Evolutionary conservation across 2,329 filamentous ascomycete species (phyloP).

Genomic region (Cercospora janseana): DNA sequence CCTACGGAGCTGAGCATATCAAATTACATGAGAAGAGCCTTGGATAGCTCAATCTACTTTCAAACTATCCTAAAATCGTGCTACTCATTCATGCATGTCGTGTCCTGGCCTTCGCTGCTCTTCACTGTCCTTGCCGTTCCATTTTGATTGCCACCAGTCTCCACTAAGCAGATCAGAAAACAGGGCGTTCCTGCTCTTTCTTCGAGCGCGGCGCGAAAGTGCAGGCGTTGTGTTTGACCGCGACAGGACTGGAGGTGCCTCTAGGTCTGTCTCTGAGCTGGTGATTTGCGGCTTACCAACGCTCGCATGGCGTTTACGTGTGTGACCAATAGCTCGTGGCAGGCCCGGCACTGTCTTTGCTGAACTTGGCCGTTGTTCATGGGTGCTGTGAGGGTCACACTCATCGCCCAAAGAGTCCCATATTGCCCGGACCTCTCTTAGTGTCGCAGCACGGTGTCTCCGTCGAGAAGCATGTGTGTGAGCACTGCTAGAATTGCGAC

Average conservation of each 20-base stretch:
- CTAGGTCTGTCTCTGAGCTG: not conserved
- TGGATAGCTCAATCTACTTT: not conserved
- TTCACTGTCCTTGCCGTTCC: constrained; percentile 25
- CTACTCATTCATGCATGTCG: constrained; percentile 4
- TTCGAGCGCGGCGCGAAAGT: constrained; percentile 15
- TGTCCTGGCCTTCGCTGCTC: constrained; percentile 3
- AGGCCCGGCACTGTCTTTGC: constrained; percentile 11
- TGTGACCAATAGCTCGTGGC: constrained; percentile 20
- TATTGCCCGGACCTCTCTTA: constrained; percentile 36
- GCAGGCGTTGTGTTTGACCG: constrained; percentile 28
- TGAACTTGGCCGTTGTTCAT: constrained; percentile 21
- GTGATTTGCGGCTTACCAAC: not conserved
- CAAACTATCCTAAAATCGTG: not conserved
- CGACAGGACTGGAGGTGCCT: constrained; percentile 9
- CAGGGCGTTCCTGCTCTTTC: constrained; percentile 32
- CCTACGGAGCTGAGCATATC: too few relatives aligned
- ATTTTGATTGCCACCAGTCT: constrained; percentile 36
- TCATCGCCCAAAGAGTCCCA: constrained; percentile 36
- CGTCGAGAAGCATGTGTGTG: constrained; percentile 23
- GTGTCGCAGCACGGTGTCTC: constrained; percentile 35
- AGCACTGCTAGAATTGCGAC: constrained; percentile 13
- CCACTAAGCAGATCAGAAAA: constrained; percentile 35
- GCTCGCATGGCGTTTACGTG: not conserved
- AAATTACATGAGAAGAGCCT: not conserved
- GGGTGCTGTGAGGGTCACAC: constrained; percentile 31